phyloP scores from a whole-genome alignment of 1,139 yeast genomes.

The Sugiyamaella castrensis region DNA sequence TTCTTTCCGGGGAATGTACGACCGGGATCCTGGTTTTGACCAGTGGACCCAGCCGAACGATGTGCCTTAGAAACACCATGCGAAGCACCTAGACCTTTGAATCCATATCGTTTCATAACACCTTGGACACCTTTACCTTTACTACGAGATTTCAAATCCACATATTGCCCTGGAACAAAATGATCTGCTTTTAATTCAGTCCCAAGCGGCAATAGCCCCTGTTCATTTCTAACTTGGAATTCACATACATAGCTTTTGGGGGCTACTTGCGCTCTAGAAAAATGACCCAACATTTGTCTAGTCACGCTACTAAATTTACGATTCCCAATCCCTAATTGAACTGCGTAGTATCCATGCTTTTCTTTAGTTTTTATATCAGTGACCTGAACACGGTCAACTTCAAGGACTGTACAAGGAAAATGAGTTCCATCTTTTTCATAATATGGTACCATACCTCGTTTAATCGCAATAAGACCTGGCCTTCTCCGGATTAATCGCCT shows the following conservation, averaged over 20 bases:
- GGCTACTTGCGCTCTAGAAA: conserved; percentile 73
- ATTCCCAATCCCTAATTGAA: conserved; percentile 83
- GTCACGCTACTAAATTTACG: conserved; percentile 61
- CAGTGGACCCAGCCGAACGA: conserved; percentile 96
- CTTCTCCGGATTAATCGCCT: conserved; percentile 70
- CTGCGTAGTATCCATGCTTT: conserved; percentile 77
- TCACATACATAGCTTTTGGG: conserved; percentile 77
- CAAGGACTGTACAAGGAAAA: conserved; percentile 73
- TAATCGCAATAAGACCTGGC: conserved; percentile 80
- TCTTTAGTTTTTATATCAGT: conserved; percentile 63
- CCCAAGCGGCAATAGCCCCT: conserved; percentile 73
- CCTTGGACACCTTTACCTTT: conserved; percentile 99
- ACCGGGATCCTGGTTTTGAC: conserved; percentile 93
- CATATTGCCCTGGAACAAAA: conserved; percentile 77
- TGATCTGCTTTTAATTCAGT: conserved; percentile 78
- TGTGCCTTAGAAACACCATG: conserved; percentile 96
- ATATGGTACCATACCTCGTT: conserved; percentile 89
- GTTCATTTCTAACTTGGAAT: conserved; percentile 66
- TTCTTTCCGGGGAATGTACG: conserved; percentile 95
- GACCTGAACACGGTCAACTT: conserved; percentile 86
- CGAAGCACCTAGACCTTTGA: conserved; percentile 83
- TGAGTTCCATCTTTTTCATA: conserved; percentile 67
- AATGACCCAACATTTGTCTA: conserved; percentile 70
- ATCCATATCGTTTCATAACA: conserved; percentile 97
- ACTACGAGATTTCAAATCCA: conserved; percentile 72